Evolutionary conservation across 2,329 filamentous ascomycete species (phyloP).

Genomic region (Gremmenia infestans): DNA sequence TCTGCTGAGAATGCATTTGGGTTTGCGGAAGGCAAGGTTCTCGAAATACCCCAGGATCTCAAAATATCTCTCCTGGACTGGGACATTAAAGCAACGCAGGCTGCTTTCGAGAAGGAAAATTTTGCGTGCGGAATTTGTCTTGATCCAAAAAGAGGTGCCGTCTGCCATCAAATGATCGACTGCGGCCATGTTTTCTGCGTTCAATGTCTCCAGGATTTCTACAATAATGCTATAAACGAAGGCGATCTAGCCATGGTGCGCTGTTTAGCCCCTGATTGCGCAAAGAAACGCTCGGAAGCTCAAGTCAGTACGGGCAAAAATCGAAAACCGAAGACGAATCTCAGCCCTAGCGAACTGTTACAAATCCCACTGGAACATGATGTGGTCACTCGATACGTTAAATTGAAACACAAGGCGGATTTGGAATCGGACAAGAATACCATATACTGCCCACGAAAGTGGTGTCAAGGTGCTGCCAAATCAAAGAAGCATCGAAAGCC

Average conservation of each 20-base stretch:
- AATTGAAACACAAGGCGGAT: constrained; percentile 85
- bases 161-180: constrained; percentile 74
- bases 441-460: constrained; percentile 84
- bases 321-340: constrained; percentile 59
- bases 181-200: constrained; percentile 92
- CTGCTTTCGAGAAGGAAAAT: constrained; percentile 74
- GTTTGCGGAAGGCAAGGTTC: constrained; percentile 44
- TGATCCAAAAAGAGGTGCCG: constrained; percentile 79
- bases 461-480: constrained; percentile 85
- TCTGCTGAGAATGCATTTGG: constrained; percentile 57
- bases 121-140: constrained; percentile 87
- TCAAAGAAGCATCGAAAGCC: constrained; percentile 71
- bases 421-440: constrained; percentile 89
- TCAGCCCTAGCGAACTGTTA: constrained; percentile 79
- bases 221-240: constrained; percentile 79
- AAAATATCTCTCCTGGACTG: constrained; percentile 73
- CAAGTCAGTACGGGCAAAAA: constrained; percentile 33
- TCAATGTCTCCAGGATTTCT: constrained; percentile 83
- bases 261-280: constrained; percentile 76
- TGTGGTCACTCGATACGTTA: constrained; percentile 78
- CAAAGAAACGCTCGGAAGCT: constrained; percentile 48
- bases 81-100: constrained; percentile 67
- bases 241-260: constrained; percentile 75
- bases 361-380: constrained; percentile 69
- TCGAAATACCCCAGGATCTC: constrained; percentile 50